phyloP scores from a whole-genome alignment of 192 early-diverging fungal species.

The Mortierella claussenii region DNA sequence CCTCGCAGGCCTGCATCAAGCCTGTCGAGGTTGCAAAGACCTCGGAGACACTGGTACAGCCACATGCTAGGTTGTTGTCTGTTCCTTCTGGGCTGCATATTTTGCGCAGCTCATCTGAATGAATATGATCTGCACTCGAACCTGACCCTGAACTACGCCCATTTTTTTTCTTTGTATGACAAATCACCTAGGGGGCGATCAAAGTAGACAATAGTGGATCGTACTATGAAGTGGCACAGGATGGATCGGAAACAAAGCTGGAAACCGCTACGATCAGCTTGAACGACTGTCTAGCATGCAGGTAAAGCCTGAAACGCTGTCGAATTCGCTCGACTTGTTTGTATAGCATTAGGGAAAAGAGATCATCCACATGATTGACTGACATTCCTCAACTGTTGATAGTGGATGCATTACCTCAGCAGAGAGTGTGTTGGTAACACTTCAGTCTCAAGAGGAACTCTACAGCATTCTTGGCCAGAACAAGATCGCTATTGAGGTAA shows the following conservation, averaged over 20 bases:
- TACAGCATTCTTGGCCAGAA: slow-evolving; percentile 73
- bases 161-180: too few relatives aligned
- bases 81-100: background rate
- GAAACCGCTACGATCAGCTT: slow-evolving; percentile 89
- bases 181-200: slow-evolving; percentile 68
- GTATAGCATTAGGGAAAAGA: too few relatives aligned
- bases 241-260: slow-evolving; percentile 85
- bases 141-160: background rate
- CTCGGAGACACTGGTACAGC: slow-evolving; percentile 55
- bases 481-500: slow-evolving; percentile 52
- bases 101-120: background rate
- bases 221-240: slow-evolving; percentile 91
- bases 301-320: too few relatives aligned
- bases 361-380: too few relatives aligned
- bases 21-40: slow-evolving; percentile 86
- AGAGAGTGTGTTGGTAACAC: slow-evolving; percentile 90
- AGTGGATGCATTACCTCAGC: slow-evolving; percentile 99
- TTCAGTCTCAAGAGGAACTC: slow-evolving; percentile 95
- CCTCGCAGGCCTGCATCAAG: slow-evolving; percentile 98
- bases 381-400: too few relatives aligned
- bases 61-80: background rate
- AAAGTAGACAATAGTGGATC: slow-evolving; percentile 78
- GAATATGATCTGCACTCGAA: too few relatives aligned
- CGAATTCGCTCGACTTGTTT: too few relatives aligned
- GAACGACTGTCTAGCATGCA: slow-evolving; percentile 98